Evolutionary conservation across 177 flowering plant species (phyloP), one percentile per base, ranked within the genome.

Genomic region (Telopea speciosissima): DNA sequence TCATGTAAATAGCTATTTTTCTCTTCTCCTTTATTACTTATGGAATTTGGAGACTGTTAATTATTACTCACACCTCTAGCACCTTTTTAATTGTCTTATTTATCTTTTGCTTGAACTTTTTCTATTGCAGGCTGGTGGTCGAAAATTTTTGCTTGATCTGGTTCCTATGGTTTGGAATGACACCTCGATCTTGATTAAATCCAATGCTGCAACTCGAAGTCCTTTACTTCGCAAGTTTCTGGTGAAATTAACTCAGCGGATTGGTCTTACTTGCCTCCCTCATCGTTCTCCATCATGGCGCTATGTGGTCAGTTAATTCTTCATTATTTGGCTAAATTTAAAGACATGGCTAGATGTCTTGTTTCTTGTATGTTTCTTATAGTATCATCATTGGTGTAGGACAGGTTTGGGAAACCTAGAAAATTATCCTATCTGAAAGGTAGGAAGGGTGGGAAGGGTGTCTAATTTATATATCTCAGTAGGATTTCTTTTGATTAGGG

Each of bases 201-300:
- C 97, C 22, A 67, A 72, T n/a, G 75, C 73, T 79, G 94, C 93
- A 45, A 79, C 81, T 70, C 83, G 86, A 65, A 95, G 97, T 87
- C 82, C 99, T 76, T 79, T 95, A 74, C 96, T 92, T 72, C 93
- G 99, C 68, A 95, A 95, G 76, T 87, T 85, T 81, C 74, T 95
- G 75, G 73, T 95, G 80, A 92, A 95, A 79, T 83, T 92, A 70
- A 81, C 88, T 40, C 97, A 95, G 73, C 81, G 99, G 54, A 78
- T 92, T 70, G 99, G 94, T 68, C 84, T 90, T 64, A 80, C 85
- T 77, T 85, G 89, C 81, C 85, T 95, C 64, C 97, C 97, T 73
- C 88, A 73, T 75, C 89, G 93, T 49, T 74, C 86, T 42, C 83
- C 87, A 28, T 75, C 91, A 52, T 92, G 97, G 99, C 92, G 82